These are phyloP conservation scores for Triglochin maritima DNA, from an alignment of 106 monocot genomes.

Conservation along the genomic window DNA sequence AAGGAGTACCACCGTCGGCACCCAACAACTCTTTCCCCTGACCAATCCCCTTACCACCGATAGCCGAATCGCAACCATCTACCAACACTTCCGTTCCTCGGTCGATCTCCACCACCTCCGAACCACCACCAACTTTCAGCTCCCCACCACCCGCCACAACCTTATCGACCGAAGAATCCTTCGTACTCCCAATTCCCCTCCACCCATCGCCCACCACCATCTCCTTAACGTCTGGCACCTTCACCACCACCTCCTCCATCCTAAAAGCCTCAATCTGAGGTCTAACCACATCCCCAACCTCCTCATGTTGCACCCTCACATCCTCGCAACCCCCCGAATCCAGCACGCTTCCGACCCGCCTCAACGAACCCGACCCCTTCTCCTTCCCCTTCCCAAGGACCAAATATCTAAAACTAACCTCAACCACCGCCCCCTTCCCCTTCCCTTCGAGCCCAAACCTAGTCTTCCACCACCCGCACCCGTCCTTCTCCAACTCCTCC, in stretches of 20 bases:
- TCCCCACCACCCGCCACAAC: too few species aligned
- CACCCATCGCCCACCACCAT: constrained; percentile 3
- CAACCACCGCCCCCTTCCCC: constrained; percentile 54
- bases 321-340: constrained; percentile 21
- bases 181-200: constrained; percentile 7
- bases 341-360: constrained; percentile 3
- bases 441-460: constrained; percentile 59
- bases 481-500: constrained; percentile 54
- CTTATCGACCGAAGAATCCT: too few species aligned
- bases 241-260: constrained; percentile 1
- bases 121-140: constrained; percentile 3
- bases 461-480: constrained; percentile 73
- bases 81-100: constrained; percentile 35
- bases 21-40: background rate
- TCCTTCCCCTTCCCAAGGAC: constrained; percentile 6
- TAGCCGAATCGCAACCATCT: constrained; percentile 1
- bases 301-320: constrained; percentile 48
- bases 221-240: constrained; percentile 4
- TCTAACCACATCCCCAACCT: constrained; percentile 2
- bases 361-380: constrained; percentile 14
- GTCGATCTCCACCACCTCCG: constrained; percentile 48
- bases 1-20: background rate
- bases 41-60: background rate
- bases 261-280: background rate
- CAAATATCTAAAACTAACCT: constrained; percentile 64